Evolutionary conservation across 805 yeast species (phyloP), one percentile per base, ranked within the genome.

Genomic region (Ogataea salicorniae): DNA sequence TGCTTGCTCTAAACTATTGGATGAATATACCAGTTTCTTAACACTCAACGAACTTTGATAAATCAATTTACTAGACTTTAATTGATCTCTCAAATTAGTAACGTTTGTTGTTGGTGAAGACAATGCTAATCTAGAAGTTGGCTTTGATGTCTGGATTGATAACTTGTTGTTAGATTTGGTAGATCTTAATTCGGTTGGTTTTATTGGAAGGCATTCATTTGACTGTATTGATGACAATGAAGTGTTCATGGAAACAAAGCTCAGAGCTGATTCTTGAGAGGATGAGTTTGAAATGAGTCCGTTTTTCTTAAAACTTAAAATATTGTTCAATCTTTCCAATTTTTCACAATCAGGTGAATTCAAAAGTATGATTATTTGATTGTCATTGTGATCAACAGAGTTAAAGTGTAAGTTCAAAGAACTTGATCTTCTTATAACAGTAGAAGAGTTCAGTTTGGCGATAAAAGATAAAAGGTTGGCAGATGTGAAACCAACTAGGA

Each of bases 221-320:
- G 36, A 34, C 5, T 7, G 23, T 20, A 55, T 31, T 20, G 53
- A 48, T 20, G 59, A 48, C 13, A 49, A 34, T 8, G 57, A 53
- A 15, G 55, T 37, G 45, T 39, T 46, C 47, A 45, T 41, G 11
- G 59, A 41, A 14, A 43, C 39, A 34, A 45, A 44, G 22, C 58
- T 56, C 37, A 63, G 42, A 13, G 54, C 55, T 1, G 66, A 62
- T 23, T 50, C 47, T 42, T 52, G 57, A 5, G 63, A 59, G 7
- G 52, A 42, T n/a, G 64, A 60, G 46, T 57, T 54, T 13, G 64
- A 56, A 4, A 59, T 46, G 1, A 42, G 39, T 2, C 56, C 58
- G 8, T 45, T 42, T 31, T 48, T 49, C 23, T 40, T 51, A 36
- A 41, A 15, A 5, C 42, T 34, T 15, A 57, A 34, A 7, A 37